These are phyloP conservation scores for Solanum clarkiae DNA, from an alignment of 257 asterid species.

Conservation along the genomic window DNA sequence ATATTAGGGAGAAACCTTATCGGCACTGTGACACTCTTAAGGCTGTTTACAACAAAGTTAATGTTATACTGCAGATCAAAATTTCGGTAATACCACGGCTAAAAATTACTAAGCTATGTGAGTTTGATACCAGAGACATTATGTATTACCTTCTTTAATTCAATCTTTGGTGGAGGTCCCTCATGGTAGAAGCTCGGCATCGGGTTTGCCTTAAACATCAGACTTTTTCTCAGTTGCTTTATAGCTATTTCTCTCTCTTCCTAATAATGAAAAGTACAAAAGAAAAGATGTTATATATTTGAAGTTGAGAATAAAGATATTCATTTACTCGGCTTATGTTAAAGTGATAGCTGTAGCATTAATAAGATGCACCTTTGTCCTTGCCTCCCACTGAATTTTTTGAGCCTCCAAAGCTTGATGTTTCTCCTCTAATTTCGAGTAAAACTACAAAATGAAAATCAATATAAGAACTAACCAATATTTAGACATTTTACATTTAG, in stretches of 20 bases:
- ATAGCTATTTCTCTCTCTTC: constrained; percentile 68
- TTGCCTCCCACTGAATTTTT: constrained; percentile 50
- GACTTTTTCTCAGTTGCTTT: constrained; percentile 63
- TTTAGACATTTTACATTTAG: neutral
- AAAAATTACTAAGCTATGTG: neutral
- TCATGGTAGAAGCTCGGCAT: constrained; percentile 94
- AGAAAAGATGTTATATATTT: neutral
- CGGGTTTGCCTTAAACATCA: constrained; percentile 75
- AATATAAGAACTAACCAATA: neutral
- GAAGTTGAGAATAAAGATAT: neutral
- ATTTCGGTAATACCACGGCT: neutral
- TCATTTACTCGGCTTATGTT: neutral
- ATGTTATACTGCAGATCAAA: neutral
- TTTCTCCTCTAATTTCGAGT: constrained; percentile 70
- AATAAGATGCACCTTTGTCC: constrained; percentile 49
- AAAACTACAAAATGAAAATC: constrained; percentile 31
- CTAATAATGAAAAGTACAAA: constrained; percentile 21
- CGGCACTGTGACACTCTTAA: neutral
- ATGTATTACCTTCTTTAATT: constrained; percentile 59
- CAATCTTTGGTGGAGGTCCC: constrained; percentile 67
- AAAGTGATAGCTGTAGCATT: neutral
- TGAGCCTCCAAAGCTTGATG: constrained; percentile 76
- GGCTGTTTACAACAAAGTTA: neutral
- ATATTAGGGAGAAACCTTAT: neutral
- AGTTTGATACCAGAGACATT: neutral